Evolutionary conservation across 306 rosid genomes (phyloP), one percentile per base, ranked within the genome.

Genomic region (Betula pendula): DNA sequence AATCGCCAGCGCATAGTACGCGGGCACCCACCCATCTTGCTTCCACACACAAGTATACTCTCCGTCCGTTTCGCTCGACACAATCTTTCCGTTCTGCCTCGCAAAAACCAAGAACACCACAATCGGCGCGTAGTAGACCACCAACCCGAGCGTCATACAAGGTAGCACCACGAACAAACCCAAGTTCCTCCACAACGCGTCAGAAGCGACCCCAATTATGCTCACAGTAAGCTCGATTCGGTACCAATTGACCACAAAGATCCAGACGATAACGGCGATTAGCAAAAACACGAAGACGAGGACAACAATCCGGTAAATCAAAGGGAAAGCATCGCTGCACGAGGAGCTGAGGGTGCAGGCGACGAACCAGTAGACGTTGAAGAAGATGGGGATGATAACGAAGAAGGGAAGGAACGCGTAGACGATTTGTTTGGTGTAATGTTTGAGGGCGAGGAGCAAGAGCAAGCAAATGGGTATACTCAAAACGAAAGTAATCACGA

Each of bases 21-120:
- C 96, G 0, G 97, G 96, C 44, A 95, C 97, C 99, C 99, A 95
- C 5, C 85, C 70, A 40, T 95, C 99, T 79, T 90, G 82, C 85
- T 90, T 87, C 97, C 97, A 95, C 75, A 85, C 92, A 73, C 99
- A 95, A 17, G 24, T 81, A 75, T 88, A 87, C 73, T 50, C 81
- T 62, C 91, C 90, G 17, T 44, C 16, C 10, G 80, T 80, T 55
- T 80, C 71, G 76, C 75, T 78, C 0, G 80, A 72, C 62, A 72
- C 87, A 71, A 90, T 79, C 77, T 87, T 81, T 58, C 99, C 99
- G 72, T 95, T 95, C 44, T 80, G 71, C 86, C 85, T 89, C 8
- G 97, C 85, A 75, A 87, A 90, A 68, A 92, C 90, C 87, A 92
- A 76, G 88, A 95, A 95, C 51, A 92, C 83, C 29, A 95, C 89